Evolutionary conservation across 1,284 basidiomycete genomes (phyloP), one percentile per base, ranked within the genome.

Genomic region (Taiwanofungus camphoratus): DNA sequence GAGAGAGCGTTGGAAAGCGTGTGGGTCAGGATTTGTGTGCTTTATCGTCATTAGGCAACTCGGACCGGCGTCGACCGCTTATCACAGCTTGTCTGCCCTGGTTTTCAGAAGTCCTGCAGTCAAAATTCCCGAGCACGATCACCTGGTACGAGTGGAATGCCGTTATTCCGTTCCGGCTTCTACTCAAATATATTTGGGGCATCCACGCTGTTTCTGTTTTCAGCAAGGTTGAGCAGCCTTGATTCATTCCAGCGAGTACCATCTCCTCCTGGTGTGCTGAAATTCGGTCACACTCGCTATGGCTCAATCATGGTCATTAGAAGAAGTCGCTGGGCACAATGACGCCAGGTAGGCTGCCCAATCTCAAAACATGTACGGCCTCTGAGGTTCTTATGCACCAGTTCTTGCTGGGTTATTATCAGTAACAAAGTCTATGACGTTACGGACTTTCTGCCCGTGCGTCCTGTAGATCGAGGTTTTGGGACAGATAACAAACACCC

Each of bases 331-430:
- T 19, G 59, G 72, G 43, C 81, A 86, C 56, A 77, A 74, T 52
- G 68, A 69, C 13, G 32, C 62, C 15, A 60, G 67, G 82, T 82
- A 48, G 27, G 65, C 55, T 27, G 8, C 26, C 26, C 8, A 7
- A 27, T 27, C 26, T 27, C 26, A 13, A 27, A 7, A 27, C 26
- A 27, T 8, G 16, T 13, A 8, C 12, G 26, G 5, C 16, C 26
- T 18, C 54, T 37, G 33, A 33, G 7, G 7, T 21, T 11, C 37
- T 36, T 13, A 24, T 18, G 12, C 8, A 6, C 8, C 9, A 84
- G 82, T 37, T 83, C 81, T 15, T 91, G 89, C 63, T 94, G 91
- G 92, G 85, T 95, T 49, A 82, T 94, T 53, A 87, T 93, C 48
- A 70, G 76, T 50, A 76, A 79, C 61, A 70, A 74, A 42, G 84